Evolutionary conservation across 768 basidiomycete genomes (phyloP).

Genomic region (Tylopilus rubrobrunneus): DNA sequence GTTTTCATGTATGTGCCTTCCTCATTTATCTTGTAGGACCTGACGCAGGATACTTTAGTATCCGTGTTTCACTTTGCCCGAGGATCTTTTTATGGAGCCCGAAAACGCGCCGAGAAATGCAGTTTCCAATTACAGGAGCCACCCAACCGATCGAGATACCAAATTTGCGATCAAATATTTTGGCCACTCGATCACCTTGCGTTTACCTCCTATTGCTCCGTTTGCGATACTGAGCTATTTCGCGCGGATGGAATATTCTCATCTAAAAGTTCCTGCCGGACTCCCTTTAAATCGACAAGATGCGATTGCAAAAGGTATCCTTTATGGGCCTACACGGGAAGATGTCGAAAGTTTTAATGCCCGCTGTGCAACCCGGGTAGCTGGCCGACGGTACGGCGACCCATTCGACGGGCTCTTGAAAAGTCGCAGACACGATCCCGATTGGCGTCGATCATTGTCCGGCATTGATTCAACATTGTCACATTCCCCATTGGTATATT

Average conservation of each 20-base stretch:
- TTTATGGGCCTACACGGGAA: conserved; percentile 41
- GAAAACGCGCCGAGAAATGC: conserved; percentile 11
- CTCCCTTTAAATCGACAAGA: conserved; percentile 35
- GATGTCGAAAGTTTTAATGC: conserved; percentile 43
- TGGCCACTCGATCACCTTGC: conserved; percentile 32
- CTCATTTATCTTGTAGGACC: background rate
- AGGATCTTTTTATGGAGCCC: conserved; percentile 28
- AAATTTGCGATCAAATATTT: conserved; percentile 40
- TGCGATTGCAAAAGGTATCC: conserved; percentile 26
- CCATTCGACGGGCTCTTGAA: conserved; percentile 18
- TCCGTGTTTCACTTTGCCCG: conserved; percentile 40
- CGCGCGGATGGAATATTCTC: conserved; percentile 35
- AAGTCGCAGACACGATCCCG: conserved; percentile 31
- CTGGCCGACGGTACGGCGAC: conserved; percentile 20
- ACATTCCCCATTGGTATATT: conserved; percentile 20
- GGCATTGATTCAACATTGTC: background rate
- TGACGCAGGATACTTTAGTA: conserved; percentile 17
- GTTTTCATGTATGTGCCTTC: conserved; percentile 42
- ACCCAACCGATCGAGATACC: conserved; percentile 29
- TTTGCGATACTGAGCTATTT: conserved; percentile 51
- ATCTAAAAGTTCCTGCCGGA: conserved; percentile 39
- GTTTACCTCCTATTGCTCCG: conserved; percentile 41
- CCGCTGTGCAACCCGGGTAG: conserved; percentile 40
- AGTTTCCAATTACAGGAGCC: conserved; percentile 24
- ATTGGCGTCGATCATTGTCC: conserved; percentile 24